Evolutionary conservation across 257 asterid species (phyloP).

Genomic region (Solanum megistacrolobum): DNA sequence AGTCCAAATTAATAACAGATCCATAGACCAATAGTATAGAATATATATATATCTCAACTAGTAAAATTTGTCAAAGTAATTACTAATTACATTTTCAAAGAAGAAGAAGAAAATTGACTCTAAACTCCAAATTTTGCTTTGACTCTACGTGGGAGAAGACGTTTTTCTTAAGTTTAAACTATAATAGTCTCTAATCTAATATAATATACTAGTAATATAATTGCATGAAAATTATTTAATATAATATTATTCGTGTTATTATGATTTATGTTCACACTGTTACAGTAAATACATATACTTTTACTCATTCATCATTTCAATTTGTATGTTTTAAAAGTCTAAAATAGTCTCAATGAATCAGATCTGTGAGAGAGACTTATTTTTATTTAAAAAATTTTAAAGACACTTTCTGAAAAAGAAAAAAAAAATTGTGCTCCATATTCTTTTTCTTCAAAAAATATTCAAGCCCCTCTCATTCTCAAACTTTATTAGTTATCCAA

Average conservation of each 20-base stretch:
- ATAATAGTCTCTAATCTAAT: neutral
- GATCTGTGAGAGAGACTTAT: neutral
- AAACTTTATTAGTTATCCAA: no score
- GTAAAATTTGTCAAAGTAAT: neutral
- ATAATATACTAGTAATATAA: neutral
- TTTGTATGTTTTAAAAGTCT: no score
- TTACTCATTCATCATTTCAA: no score
- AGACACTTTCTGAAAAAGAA: no score
- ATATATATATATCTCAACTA: neutral
- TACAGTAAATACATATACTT: neutral
- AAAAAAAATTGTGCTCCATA: neutral
- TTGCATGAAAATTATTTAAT: neutral
- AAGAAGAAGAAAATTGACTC: neutral
- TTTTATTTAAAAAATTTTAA: no score
- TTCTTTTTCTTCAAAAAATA: no score
- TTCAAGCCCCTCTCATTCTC: neutral
- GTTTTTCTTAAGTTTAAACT: neutral
- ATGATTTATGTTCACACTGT: neutral
- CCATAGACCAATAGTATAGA: neutral
- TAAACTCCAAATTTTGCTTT: neutral
- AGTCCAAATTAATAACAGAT: neutral
- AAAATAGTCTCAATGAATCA: no score
- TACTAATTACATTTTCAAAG: neutral
- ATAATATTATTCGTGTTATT: neutral
- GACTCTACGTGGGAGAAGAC: neutral